phyloP scores from a whole-genome alignment of 768 basidiomycete species.

The Amanita phalloides region DNA sequence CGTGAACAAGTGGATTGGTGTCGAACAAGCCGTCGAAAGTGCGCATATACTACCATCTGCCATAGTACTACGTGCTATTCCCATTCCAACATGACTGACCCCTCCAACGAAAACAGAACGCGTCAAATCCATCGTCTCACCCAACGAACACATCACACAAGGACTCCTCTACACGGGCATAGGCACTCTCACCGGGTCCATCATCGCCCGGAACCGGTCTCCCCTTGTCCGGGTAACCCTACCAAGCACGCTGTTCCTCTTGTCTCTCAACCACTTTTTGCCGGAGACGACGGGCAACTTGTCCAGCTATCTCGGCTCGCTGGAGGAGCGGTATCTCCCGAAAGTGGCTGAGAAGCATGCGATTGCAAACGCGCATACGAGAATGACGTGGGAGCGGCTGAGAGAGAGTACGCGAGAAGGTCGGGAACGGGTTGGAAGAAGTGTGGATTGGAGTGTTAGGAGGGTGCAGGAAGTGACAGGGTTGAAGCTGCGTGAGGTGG shows the following conservation, averaged over 20 bases:
- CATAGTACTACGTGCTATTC: background rate
- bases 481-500: slow-evolving; percentile 55
- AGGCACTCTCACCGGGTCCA: slow-evolving; percentile 79
- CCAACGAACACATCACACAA: slow-evolving; percentile 76
- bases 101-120: slow-evolving; percentile 37
- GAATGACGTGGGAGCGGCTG: slow-evolving; percentile 47
- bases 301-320: slow-evolving; percentile 45
- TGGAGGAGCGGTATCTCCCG: slow-evolving; percentile 70
- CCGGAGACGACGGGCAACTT: slow-evolving; percentile 73
- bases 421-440: slow-evolving; percentile 29
- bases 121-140: slow-evolving; percentile 72
- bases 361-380: slow-evolving; percentile 47
- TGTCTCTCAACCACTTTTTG: slow-evolving; percentile 75
- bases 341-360: slow-evolving; percentile 56
- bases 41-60: slow-evolving; percentile 1
- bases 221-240: slow-evolving; percentile 60
- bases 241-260: slow-evolving; percentile 63
- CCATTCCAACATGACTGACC: background rate
- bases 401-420: slow-evolving; percentile 41
- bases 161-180: slow-evolving; percentile 88
- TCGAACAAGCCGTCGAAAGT: slow-evolving; percentile 85
- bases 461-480: slow-evolving; percentile 63
- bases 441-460: slow-evolving; percentile 36
- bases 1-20: slow-evolving; percentile 73
- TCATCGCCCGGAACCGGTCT: slow-evolving; percentile 70